A percentile compares a stretch with the other conserved stretches of the same genome.
These are phyloP conservation scores for Aspergillus sclerotialis DNA, from an alignment of 2,329 filamentous ascomycete genomes.

Conservation along the genomic window DNA sequence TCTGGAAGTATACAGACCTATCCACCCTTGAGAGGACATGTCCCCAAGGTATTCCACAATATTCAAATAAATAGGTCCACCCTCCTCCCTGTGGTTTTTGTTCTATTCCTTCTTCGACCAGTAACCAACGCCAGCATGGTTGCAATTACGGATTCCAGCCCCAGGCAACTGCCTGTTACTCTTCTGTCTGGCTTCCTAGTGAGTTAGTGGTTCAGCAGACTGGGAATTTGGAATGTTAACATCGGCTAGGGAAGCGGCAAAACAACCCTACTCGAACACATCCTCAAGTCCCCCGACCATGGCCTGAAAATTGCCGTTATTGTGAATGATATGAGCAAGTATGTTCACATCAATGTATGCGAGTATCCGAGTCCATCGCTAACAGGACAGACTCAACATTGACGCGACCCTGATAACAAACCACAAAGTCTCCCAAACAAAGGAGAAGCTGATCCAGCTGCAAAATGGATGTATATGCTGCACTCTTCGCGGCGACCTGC, in stretches of 20 bases:
- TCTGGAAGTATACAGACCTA: too few relatives aligned
- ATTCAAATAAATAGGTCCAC: too few relatives aligned
- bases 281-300: slow-evolving; percentile 57
- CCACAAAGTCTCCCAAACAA: slow-evolving; percentile 50
- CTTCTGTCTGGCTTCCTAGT: slow-evolving; percentile 56
- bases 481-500: slow-evolving; percentile 62
- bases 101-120: too few relatives aligned
- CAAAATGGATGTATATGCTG: slow-evolving; percentile 74
- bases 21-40: too few relatives aligned
- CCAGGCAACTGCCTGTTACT: slow-evolving; percentile 48
- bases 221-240: background rate
- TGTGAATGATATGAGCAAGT: slow-evolving; percentile 65
- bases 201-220: slow-evolving; percentile 5
- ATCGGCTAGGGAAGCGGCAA: slow-evolving; percentile 60
- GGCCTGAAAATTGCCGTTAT: slow-evolving; percentile 64
- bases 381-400: slow-evolving; percentile 49
- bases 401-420: slow-evolving; percentile 56
- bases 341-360: too few relatives aligned
- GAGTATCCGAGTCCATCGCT: rapidly evolving
- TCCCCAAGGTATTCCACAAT: too few relatives aligned
- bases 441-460: slow-evolving; percentile 60
- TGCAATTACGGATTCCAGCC: too few relatives aligned
- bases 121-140: too few relatives aligned
- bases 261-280: slow-evolving; percentile 63
- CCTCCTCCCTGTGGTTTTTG: too few relatives aligned